A percentile compares a stretch with the other conserved stretches of the same genome.
These are phyloP conservation scores for Reticulascus tulasneorum DNA, from an alignment of 2,329 filamentous ascomycete genomes.

Conservation along the genomic window DNA sequence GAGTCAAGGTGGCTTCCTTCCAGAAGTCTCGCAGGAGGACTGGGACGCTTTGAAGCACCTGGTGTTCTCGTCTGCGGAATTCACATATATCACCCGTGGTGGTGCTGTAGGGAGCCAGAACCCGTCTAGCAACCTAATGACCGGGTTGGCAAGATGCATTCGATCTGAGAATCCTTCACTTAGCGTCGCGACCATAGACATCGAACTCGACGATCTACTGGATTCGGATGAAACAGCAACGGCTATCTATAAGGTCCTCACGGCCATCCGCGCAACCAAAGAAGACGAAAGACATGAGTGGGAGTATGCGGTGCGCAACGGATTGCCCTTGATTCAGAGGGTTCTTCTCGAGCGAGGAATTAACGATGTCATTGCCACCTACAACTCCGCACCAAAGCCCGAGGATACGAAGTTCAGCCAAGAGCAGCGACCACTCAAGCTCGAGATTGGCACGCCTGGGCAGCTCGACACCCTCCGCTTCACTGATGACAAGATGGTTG, in stretches of 20 bases:
- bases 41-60: not conserved
- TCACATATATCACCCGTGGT: not conserved
- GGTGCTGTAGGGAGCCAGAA: not conserved
- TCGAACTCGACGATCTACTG: not conserved
- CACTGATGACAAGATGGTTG: not conserved
- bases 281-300: not conserved
- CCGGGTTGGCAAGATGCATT: not conserved
- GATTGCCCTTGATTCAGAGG: not conserved
- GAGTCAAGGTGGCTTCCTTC: conserved; percentile 2
- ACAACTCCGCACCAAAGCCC: not conserved
- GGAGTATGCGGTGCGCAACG: not conserved
- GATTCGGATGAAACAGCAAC: not conserved
- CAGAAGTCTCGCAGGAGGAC: not conserved
- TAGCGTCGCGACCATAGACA: not conserved
- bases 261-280: not conserved
- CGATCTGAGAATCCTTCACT: not conserved
- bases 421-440: not conserved
- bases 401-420: not conserved
- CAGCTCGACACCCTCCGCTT: not conserved
- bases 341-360: not conserved
- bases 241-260: not conserved
- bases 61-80: not conserved
- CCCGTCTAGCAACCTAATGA: not conserved
- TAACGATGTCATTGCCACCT: not conserved
- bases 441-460: not conserved